phyloP scores from a whole-genome alignment of 805 yeast genomes.

The Naumovozyma dairenensis region DNA sequence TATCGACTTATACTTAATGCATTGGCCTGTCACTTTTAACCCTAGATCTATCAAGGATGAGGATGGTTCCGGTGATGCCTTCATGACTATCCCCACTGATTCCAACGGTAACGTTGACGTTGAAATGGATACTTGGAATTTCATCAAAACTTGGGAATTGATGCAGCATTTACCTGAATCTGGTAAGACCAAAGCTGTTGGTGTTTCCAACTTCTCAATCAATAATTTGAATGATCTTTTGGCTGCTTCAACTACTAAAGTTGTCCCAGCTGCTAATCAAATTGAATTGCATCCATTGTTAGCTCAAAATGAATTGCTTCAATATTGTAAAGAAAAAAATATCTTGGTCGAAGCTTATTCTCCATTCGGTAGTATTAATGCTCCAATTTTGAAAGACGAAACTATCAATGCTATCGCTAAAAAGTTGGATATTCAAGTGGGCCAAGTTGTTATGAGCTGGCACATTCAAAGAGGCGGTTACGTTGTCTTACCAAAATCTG shows the following conservation, averaged over 20 bases:
- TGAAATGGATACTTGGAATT: conserved; percentile 32
- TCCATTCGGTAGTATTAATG: conserved; percentile 56
- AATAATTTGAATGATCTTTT: conserved; percentile 43
- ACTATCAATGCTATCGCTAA: conserved; percentile 36
- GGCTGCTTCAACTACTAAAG: conserved; percentile 36
- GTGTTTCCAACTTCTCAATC: conserved; percentile 64
- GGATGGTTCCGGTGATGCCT: conserved; percentile 29
- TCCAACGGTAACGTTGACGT: conserved; percentile 34
- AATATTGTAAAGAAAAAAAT: conserved; percentile 41
- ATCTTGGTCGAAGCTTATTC: conserved; percentile 65
- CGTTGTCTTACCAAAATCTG: conserved; percentile 44
- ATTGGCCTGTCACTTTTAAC: conserved; percentile 65
- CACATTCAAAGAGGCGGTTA: conserved; percentile 46
- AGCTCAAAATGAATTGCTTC: conserved; percentile 51
- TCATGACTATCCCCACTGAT: conserved; percentile 27
- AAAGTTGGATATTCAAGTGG: conserved; percentile 33
- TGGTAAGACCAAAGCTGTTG: conserved; percentile 53
- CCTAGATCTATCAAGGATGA: conserved; percentile 28
- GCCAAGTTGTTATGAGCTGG: conserved; percentile 50
- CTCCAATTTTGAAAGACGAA: conserved; percentile 43
- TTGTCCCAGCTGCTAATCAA: conserved; percentile 64
- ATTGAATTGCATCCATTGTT: conserved; percentile 67
- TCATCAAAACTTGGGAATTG: conserved; percentile 49
- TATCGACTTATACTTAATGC: conserved; percentile 69
- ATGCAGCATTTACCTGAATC: conserved; percentile 49